Evolutionary conservation across 2,329 filamentous ascomycete species (phyloP).

Genomic region (Ilyonectria destructans): DNA sequence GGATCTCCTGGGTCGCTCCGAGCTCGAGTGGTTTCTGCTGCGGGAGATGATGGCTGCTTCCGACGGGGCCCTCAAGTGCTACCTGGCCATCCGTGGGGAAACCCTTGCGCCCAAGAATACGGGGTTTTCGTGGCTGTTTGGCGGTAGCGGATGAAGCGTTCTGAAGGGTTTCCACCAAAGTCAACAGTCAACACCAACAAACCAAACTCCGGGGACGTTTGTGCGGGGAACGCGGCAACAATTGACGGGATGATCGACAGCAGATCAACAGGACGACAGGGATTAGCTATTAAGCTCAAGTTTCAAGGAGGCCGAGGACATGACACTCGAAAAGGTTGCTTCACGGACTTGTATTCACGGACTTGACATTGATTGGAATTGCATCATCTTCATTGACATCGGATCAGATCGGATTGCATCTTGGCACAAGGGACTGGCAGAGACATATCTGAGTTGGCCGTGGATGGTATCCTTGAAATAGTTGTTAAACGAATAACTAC

Average conservation of each 20-base stretch:
- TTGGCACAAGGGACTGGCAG: too few relatives aligned
- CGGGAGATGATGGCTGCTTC: constrained; percentile 50
- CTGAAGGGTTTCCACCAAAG: background rate
- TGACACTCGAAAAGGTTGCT: too few relatives aligned
- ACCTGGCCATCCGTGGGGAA: constrained; percentile 46
- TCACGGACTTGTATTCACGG: too few relatives aligned
- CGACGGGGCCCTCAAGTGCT: constrained; percentile 46
- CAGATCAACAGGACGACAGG: background rate
- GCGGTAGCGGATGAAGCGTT: constrained; percentile 27
- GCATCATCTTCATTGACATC: background rate
- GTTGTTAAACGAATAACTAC: constrained; percentile 26
- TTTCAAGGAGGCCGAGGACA: background rate
- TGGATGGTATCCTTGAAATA: constrained; percentile 28
- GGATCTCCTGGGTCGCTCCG: constrained; percentile 45
- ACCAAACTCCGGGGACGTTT: background rate
- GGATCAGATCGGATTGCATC: background rate
- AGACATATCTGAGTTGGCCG: background rate
- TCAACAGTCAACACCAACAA: background rate
- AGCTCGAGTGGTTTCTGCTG: constrained; percentile 48
- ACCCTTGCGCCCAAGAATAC: constrained; percentile 22
- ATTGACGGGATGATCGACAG: background rate
- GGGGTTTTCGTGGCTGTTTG: constrained; percentile 41
- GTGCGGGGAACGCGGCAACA: background rate
- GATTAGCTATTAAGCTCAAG: background rate
- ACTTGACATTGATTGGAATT: background rate